Evolutionary conservation across 768 basidiomycete genomes (phyloP).

Genomic region (Auriscalpium orientale): DNA sequence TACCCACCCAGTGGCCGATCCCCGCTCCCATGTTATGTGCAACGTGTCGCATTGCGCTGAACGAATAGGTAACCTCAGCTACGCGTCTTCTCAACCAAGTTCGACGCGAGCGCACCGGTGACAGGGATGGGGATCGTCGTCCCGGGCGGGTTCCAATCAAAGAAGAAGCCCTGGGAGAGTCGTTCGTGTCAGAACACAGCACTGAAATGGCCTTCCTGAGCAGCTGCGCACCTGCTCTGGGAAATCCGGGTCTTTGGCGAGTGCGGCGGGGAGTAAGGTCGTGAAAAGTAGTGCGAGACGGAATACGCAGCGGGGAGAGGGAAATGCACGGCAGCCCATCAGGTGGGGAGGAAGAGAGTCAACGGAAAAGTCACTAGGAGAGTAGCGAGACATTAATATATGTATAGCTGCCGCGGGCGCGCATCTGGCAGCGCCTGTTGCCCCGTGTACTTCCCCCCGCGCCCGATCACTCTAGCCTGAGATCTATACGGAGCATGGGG

Average conservation of each 20-base stretch:
- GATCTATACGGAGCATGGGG: too few species aligned
- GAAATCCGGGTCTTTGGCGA: slow-evolving; percentile 7
- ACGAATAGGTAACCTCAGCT: not conserved
- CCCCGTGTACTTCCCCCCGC: too few species aligned
- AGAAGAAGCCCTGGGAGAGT: slow-evolving; percentile 21
- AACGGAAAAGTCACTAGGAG: too few species aligned
- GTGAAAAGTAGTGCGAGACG: not conserved
- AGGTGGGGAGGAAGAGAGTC: too few species aligned
- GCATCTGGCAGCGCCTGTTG: too few species aligned
- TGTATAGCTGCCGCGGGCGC: too few species aligned
- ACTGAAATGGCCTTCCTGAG: not conserved
- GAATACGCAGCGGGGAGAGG: too few species aligned
- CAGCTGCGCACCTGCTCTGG: slow-evolving; percentile 2
- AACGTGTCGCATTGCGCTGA: slow-evolving; percentile 28
- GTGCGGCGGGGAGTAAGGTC: slow-evolving; percentile 5
- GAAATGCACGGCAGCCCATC: too few species aligned
- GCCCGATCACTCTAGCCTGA: too few species aligned
- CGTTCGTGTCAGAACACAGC: too few species aligned
- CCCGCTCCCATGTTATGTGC: slow-evolving; percentile 23
- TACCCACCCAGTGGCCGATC: slow-evolving; percentile 21
- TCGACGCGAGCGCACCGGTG: slow-evolving; percentile 18
- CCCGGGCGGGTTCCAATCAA: slow-evolving; percentile 23
- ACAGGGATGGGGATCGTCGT: slow-evolving; percentile 25
- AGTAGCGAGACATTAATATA: too few species aligned
- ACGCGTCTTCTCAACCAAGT: not conserved